These are phyloP conservation scores for Globisporangium mamillatum DNA, from an alignment of 352 stramenopile species.

Conservation along the genomic window DNA sequence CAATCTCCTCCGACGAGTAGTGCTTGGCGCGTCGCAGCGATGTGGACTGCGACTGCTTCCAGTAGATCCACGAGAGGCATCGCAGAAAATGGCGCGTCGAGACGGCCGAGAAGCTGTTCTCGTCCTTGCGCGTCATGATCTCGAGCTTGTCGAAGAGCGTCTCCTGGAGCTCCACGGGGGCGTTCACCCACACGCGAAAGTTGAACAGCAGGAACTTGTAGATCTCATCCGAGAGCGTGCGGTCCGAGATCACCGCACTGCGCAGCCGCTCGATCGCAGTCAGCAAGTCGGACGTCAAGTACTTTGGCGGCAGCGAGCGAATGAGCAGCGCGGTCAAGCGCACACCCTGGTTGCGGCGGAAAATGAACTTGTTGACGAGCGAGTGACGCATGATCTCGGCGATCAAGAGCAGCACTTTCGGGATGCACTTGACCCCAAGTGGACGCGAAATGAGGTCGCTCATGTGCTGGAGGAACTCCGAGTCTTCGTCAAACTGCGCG, in stretches of 20 bases:
- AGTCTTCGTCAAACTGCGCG: slow-evolving; percentile 74
- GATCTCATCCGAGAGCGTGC: slow-evolving; percentile 75
- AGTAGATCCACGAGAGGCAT: slow-evolving; percentile 86
- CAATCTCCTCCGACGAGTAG: slow-evolving; percentile 57
- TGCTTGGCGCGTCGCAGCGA: slow-evolving; percentile 48
- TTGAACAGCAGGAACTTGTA: slow-evolving; percentile 86
- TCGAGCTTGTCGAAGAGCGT: slow-evolving; percentile 82
- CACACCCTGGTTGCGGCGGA: slow-evolving; percentile 72
- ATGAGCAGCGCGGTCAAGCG: slow-evolving; percentile 66
- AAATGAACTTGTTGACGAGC: slow-evolving; percentile 86
- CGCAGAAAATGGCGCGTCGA: slow-evolving; percentile 80
- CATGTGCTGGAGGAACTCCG: slow-evolving; percentile 73
- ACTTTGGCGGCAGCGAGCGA: slow-evolving; percentile 58
- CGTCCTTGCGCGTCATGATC: slow-evolving; percentile 71
- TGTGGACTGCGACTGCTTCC: slow-evolving; percentile 40
- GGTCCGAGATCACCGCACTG: slow-evolving; percentile 76
- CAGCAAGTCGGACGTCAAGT: slow-evolving; percentile 66
- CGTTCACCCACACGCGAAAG: slow-evolving; percentile 83
- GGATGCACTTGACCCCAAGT: slow-evolving; percentile 62
- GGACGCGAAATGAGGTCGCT: slow-evolving; percentile 69
- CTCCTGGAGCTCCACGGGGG: slow-evolving; percentile 60
- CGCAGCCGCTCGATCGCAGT: slow-evolving; percentile 70
- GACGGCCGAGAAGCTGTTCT: slow-evolving; percentile 59
- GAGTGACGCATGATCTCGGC: slow-evolving; percentile 86
- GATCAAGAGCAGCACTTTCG: slow-evolving; percentile 73